A percentile compares a stretch with the other conserved stretches of the same genome.
phyloP scores from a whole-genome alignment of 2,329 filamentous ascomycete genomes.

The Pseudogymnoascus sp. region DNA sequence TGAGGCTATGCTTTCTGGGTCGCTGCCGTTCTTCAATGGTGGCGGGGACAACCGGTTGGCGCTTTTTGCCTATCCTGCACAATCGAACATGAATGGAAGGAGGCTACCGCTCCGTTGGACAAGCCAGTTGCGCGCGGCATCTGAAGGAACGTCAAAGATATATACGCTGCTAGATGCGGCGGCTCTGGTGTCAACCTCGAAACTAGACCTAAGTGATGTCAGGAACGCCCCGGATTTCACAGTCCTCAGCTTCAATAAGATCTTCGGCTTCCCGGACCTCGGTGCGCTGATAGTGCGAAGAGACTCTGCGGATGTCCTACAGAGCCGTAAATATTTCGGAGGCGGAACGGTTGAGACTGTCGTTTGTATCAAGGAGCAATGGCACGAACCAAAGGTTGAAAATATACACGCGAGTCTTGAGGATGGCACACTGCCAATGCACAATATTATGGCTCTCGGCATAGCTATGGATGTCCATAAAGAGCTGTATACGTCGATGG shows the following conservation, averaged over 20 bases:
- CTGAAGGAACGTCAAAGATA: slow-evolving; percentile 25
- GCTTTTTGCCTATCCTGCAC: slow-evolving; percentile 78
- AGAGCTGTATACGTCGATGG: slow-evolving; percentile 64
- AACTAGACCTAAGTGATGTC: slow-evolving; percentile 59
- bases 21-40: slow-evolving; percentile 25
- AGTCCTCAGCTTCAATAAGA: slow-evolving; percentile 87
- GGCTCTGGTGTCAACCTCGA: slow-evolving; percentile 68
- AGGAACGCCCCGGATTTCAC: slow-evolving; percentile 70
- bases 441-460: slow-evolving; percentile 78
- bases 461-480: slow-evolving; percentile 63
- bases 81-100: slow-evolving; percentile 86
- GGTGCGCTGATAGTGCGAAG: slow-evolving; percentile 78
- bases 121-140: slow-evolving; percentile 33
- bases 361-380: slow-evolving; percentile 64
- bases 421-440: slow-evolving; percentile 85
- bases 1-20: slow-evolving; percentile 51
- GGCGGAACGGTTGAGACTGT: slow-evolving; percentile 93
- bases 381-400: slow-evolving; percentile 69
- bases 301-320: slow-evolving; percentile 54
- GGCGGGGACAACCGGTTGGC: slow-evolving; percentile 20
- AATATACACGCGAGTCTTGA: slow-evolving; percentile 76
- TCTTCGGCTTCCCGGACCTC: slow-evolving; percentile 93
- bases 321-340: slow-evolving; percentile 73
- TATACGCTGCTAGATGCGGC: slow-evolving; percentile 81
- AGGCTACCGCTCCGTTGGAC: slow-evolving; percentile 68